Evolutionary conservation across 306 rosid species (phyloP).

Genomic region (Cucurbita moschata): DNA sequence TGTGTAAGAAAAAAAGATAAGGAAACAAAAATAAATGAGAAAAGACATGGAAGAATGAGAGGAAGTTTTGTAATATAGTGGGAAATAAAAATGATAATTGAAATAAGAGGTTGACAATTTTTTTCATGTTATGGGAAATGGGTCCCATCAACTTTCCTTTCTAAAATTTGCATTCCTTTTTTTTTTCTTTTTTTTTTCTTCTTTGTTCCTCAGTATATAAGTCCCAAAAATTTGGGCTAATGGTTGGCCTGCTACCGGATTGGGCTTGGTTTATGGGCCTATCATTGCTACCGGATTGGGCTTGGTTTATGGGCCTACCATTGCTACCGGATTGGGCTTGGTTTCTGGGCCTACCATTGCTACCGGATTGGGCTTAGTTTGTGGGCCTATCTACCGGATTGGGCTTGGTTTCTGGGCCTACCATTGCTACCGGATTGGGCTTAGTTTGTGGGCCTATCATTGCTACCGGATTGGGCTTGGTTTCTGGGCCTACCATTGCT

Average conservation of each 20-base stretch:
- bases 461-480: too few relatives aligned
- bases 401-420: too few relatives aligned
- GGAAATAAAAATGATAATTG: not conserved
- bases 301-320: too few relatives aligned
- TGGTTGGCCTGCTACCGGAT: not conserved
- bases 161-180: not conserved
- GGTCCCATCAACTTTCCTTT: not conserved
- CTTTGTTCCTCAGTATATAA: not conserved
- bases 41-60: not conserved
- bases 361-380: too few relatives aligned
- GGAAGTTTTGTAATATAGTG: not conserved
- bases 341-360: too few relatives aligned
- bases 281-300: too few relatives aligned
- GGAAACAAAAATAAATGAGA: not conserved
- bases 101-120: conserved; percentile 1
- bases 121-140: conserved; percentile 5
- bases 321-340: too few relatives aligned
- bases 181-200: not conserved
- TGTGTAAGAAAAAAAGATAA: not conserved
- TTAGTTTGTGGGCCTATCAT: too few relatives aligned
- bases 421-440: too few relatives aligned
- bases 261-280: too few relatives aligned
- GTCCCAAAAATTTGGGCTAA: not conserved
- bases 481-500: too few relatives aligned
- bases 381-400: too few relatives aligned